These are phyloP conservation scores for Botryotinia globosa DNA, from an alignment of 2,329 filamentous ascomycete genomes.

Conservation along the genomic window DNA sequence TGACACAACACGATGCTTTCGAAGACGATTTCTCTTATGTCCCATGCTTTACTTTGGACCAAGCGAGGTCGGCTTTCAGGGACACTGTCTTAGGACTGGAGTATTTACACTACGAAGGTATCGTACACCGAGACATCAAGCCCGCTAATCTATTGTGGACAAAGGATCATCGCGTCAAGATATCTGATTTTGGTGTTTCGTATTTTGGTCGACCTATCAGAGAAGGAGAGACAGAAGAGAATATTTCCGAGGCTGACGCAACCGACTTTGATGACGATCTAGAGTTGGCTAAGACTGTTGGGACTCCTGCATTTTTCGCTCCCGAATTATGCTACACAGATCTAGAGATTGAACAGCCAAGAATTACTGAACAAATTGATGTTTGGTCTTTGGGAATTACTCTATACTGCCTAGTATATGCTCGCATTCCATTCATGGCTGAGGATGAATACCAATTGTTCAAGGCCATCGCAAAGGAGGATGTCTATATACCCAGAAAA, in stretches of 20 bases:
- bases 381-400: constrained; percentile 97
- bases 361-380: constrained; percentile 89
- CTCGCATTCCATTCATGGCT: constrained; percentile 87
- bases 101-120: constrained; percentile 85
- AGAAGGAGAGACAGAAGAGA: constrained; percentile 76
- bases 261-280: constrained; percentile 88
- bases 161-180: constrained; percentile 83
- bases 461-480: constrained; percentile 83
- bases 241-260: constrained; percentile 74
- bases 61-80: constrained; percentile 80
- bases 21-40: constrained; percentile 91
- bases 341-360: constrained; percentile 63
- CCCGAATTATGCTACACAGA: constrained; percentile 94
- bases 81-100: constrained; percentile 92
- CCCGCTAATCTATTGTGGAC: constrained; percentile 90
- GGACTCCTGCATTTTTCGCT: constrained; percentile 95
- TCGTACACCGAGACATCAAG: constrained; percentile 82
- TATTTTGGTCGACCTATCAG: constrained; percentile 88
- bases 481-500: constrained; percentile 82
- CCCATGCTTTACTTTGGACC: constrained; percentile 82
- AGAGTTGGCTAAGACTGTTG: constrained; percentile 96
- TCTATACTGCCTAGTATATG: constrained; percentile 91
- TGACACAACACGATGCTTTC: constrained; percentile 59
- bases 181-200: constrained; percentile 97
- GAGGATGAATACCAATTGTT: constrained; percentile 93